A percentile compares a stretch with the other conserved stretches of the same genome.
Conservation (phyloP, 305 asterid genomes). For the Solanum hybrid region DNA sequence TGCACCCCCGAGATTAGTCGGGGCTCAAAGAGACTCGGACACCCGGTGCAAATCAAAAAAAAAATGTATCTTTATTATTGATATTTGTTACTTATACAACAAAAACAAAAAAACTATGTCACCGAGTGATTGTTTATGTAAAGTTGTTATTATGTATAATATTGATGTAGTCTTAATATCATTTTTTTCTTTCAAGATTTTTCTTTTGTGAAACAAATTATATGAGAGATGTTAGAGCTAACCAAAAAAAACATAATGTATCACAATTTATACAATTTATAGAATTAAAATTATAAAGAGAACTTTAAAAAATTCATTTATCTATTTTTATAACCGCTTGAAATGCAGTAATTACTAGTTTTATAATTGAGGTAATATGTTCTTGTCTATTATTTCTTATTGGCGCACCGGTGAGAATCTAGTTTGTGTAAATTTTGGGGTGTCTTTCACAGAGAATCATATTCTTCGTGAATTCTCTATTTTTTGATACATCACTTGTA, state of each 20-base stretch:
- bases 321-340: background rate
- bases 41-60: no score
- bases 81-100: background rate
- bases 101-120: background rate
- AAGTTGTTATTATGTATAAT: background rate
- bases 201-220: background rate
- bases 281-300: background rate
- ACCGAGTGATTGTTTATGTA: background rate
- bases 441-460: background rate
- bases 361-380: background rate
- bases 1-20: no score
- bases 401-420: background rate
- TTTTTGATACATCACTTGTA: background rate
- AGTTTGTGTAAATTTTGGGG: background rate
- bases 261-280: background rate
- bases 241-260: background rate
- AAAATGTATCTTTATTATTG: background rate
- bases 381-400: background rate
- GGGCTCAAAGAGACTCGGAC: no score
- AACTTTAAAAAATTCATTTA: background rate
- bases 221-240: background rate
- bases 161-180: background rate
- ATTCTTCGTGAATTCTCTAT: background rate
- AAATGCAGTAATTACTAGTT: background rate
- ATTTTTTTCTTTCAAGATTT: background rate